Base-by-base conservation (phyloP, 768 basidiomycete genomes). In the Tylopilus subfusipes region DNA sequence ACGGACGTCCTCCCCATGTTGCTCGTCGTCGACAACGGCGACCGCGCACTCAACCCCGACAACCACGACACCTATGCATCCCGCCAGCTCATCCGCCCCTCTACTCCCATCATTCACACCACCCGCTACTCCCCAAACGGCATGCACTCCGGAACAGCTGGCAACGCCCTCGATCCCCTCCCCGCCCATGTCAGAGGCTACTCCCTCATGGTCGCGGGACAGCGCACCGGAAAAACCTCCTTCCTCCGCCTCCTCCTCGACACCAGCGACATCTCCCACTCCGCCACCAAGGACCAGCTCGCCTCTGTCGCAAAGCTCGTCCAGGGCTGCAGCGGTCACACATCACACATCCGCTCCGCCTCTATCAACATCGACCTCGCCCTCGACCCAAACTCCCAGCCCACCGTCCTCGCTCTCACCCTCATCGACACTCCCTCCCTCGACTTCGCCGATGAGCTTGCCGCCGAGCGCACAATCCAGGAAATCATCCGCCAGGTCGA, bases 201-300 rank as follows among this genome's bases (percentile, higher is more conserved):
- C 75, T 85, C 85, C 62, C 75, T 92, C 71, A 86, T 92, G 75
- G 88, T 90, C 66, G 90, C 89, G 54, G 90, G 90, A 48, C 84
- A 82, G 68, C 78, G 85, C 73, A 85, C 86, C 73, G 88, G 88
- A 73, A 93, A 93, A 80, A 90, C 90, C 22, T 86, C 88, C 56
- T 88, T 93, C 66, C 85, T 92, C 66, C 83, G 89, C 53, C 86
- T 92, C 64, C 78, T 93, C 60, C 82, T 92, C 70, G 89, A 91
- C 76, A 90, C 91, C 59, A 81, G 81, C 75, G 75, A 81, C 67
- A 76, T 92, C 64, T 80, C 88, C 14, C 73, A 78, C 38, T 68
- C 75, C 21, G 80, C 83, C 50, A 76, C 81, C 45, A 84, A 83
- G 66, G 88, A 89, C 65, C 89, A 93, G 76, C 82, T 89, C 60